Base-by-base conservation (phyloP, 306 rosid genomes). In the Begonia peltatifolia region DNA sequence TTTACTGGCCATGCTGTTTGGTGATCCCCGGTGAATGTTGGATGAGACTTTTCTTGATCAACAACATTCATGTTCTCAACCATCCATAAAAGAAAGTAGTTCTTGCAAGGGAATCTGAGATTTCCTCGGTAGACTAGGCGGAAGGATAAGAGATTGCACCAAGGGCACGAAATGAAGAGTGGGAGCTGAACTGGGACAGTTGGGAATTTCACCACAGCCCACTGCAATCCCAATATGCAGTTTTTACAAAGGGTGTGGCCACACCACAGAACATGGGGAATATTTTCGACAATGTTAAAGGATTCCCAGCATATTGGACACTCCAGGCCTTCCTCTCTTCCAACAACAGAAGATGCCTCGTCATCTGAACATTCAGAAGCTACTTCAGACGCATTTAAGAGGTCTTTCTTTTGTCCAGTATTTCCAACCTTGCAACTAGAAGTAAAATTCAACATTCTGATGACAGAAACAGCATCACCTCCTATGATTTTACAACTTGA, bases 1-100 rank as follows among this genome's bases (percentile, higher is more conserved):
- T 68, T 82, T 14, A 35, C 42, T 16, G 82, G 75, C 73, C 80
- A 78, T 41, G 42, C 68, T 38, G 79, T 64, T 15, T 71, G 83
- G 62, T 65, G 64, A 71, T 90, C 95, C 49, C 75, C 82, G 17
- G 72, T 53, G 58, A 42, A 69, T 62, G 77, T 56, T 54, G 84
- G 76, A 61, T 60, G 83, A 50, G 85, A 74, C 56, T 85, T 80
- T 53, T 49, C 77, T 74, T 95, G 73, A 52, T 90, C 95, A 22
- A 87, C 95, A 22, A 87, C 97, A 57, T 83, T 86, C 85, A 85
- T 90, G 82, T 85, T 79, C 70, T 90, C 97, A 60, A 90, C 86
- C 97, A 90, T 90, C 97, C 97, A 90, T n/a, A 90, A 82, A 67
- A 90, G 97, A 63, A 90, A 90, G 80, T 80, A 85, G 73, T 90